Conservation (phyloP, 345 rosid species). For the Eucalyptus erythrocorys region DNA sequence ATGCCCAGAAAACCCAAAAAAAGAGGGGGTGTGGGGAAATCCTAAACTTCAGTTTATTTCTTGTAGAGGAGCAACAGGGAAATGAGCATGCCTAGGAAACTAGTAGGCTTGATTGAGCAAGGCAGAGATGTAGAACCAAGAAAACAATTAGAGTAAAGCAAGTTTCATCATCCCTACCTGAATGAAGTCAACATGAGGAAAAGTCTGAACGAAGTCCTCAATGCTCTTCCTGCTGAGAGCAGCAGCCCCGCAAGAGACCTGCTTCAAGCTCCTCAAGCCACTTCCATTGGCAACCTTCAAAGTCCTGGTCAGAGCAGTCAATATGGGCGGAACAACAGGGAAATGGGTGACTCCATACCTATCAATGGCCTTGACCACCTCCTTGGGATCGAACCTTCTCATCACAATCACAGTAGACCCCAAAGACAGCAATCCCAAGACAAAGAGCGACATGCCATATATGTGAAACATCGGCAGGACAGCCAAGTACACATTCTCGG, state of each 20-base stretch:
- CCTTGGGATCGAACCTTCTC: slow-evolving; percentile 45
- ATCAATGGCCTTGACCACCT: slow-evolving; percentile 34
- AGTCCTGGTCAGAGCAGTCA: slow-evolving; percentile 31
- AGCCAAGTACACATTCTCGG: slow-evolving; percentile 50
- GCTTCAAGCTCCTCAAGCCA: slow-evolving; percentile 56
- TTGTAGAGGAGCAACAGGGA: not conserved
- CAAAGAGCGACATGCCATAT: slow-evolving; percentile 61
- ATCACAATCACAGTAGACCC: slow-evolving; percentile 64
- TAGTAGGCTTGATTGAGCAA: not conserved
- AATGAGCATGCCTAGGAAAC: not conserved
- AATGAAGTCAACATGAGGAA: slow-evolving; percentile 67
- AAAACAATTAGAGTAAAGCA: not conserved
- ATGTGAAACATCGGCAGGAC: slow-evolving; percentile 74
- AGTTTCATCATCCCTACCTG: slow-evolving; percentile 30
- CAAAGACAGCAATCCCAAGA: slow-evolving; percentile 44
- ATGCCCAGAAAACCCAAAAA: not conserved
- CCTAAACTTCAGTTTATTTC: not conserved
- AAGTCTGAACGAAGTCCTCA: slow-evolving; percentile 34
- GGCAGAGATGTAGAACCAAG: not conserved
- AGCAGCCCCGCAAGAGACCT: slow-evolving; percentile 86
- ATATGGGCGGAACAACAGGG: slow-evolving; percentile 70
- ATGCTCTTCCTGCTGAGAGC: slow-evolving; percentile 34
- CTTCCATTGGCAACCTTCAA: slow-evolving; percentile 18
- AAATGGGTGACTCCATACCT: slow-evolving; percentile 55
- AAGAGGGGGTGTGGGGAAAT: not conserved